Percentiles rank a stretch among this genome's conserved stretches.
phyloP scores from a whole-genome alignment of 345 rosid species.

The Populus pruinosa region DNA sequence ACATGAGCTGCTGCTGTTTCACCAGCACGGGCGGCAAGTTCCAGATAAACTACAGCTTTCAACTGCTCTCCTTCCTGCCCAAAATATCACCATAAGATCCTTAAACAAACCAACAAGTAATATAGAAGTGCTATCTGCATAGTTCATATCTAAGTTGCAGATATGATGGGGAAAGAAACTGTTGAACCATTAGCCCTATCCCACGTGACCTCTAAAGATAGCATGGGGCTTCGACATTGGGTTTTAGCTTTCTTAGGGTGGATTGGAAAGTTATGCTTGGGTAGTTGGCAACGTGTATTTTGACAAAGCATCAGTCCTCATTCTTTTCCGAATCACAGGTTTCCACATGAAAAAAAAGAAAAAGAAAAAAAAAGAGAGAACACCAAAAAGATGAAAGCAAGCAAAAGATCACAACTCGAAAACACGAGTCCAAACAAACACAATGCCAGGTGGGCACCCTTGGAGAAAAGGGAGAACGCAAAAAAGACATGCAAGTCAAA shows the following conservation, averaged over 20 bases:
- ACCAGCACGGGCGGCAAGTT: constrained; percentile 85
- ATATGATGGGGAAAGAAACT: neutral
- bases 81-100: constrained; percentile 11
- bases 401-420: neutral
- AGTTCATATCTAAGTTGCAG: too few species aligned
- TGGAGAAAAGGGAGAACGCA: neutral
- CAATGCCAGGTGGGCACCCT: neutral
- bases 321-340: neutral
- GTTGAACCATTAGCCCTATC: neutral
- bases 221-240: neutral
- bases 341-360: neutral
- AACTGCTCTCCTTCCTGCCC: constrained; percentile 75
- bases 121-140: neutral
- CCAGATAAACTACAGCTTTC: constrained; percentile 78
- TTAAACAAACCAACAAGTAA: neutral
- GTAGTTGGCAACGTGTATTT: too few species aligned
- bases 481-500: neutral
- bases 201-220: neutral
- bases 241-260: neutral
- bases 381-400: neutral
- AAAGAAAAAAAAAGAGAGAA: neutral
- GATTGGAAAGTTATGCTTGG: neutral
- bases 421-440: neutral
- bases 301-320: neutral
- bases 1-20: constrained; percentile 71